Conservation (phyloP, 148 eudicot species). For the Diospyros kaki region DNA sequence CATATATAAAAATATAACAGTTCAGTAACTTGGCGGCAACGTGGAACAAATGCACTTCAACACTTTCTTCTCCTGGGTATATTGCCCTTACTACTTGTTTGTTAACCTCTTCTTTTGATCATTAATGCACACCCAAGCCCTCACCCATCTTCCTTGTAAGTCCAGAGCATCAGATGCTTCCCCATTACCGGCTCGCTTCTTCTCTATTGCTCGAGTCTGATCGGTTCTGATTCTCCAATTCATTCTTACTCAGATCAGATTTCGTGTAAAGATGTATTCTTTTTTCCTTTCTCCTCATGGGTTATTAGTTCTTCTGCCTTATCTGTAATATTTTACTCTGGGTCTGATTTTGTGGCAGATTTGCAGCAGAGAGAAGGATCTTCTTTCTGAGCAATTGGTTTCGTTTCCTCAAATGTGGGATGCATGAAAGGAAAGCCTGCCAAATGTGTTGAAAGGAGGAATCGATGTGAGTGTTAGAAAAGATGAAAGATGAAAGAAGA, state of each 20-base stretch:
- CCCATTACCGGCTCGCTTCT: conserved; percentile 17
- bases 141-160: conserved; percentile 11
- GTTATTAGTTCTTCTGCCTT: conserved; percentile 18
- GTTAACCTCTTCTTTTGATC: neutral
- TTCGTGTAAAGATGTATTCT: conserved; percentile 51
- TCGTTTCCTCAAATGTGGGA: conserved; percentile 19
- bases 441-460: conserved; percentile 18
- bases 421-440: conserved; percentile 27
- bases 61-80: conserved; percentile 9
- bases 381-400: conserved; percentile 32
- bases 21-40: too few relatives aligned
- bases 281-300: conserved; percentile 33
- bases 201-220: conserved; percentile 10
- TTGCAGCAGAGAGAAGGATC: conserved; percentile 53
- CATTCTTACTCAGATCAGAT: conserved; percentile 39
- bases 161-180: conserved; percentile 21
- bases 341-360: conserved; percentile 55
- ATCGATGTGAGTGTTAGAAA: conserved; percentile 43
- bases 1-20: too few relatives aligned
- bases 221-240: conserved; percentile 27
- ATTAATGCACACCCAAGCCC: too few relatives aligned
- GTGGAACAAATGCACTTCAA: neutral
- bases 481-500: too few relatives aligned
- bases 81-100: neutral
- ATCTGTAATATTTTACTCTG: conserved; percentile 35